A percentile compares a stretch with the other conserved stretches of the same genome.
These are phyloP conservation scores for Sporothrix humicola DNA, from an alignment of 2,329 filamentous ascomycete species.

Conservation along the genomic window DNA sequence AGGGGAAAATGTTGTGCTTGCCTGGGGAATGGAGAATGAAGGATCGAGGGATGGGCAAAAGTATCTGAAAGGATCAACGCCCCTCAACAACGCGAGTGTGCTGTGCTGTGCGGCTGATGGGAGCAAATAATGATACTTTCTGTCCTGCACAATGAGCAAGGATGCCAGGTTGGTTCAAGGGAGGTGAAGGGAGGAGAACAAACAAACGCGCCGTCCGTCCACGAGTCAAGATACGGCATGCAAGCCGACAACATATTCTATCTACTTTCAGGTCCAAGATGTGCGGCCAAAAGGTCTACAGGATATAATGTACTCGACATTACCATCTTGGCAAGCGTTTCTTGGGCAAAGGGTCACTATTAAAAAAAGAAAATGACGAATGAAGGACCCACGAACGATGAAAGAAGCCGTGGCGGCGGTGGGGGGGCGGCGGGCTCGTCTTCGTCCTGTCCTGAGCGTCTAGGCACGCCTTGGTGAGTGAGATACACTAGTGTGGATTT, in stretches of 20 bases:
- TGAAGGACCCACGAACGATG: neutral
- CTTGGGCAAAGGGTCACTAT: neutral
- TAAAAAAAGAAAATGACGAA: neutral
- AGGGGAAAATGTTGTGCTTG: neutral
- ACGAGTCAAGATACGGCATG: neutral
- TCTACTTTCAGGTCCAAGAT: too few relatives aligned
- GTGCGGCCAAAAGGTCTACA: too few relatives aligned
- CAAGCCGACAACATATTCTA: too few relatives aligned
- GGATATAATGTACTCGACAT: neutral
- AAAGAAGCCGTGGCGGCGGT: neutral
- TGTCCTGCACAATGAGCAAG: neutral
- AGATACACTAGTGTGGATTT: too few relatives aligned
- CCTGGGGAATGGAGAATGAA: neutral
- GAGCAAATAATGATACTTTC: neutral
- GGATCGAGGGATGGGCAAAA: too few relatives aligned
- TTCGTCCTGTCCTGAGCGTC: neutral
- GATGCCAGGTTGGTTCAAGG: too few relatives aligned
- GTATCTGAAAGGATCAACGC: neutral
- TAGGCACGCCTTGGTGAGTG: constrained; percentile 2
- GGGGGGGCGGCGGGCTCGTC: neutral
- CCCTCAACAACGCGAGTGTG: neutral
- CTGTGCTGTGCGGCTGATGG: neutral
- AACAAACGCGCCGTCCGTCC: constrained; percentile 9
- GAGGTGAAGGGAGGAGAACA: neutral
- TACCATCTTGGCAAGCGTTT: neutral